Evolutionary conservation across 805 yeast genomes (phyloP).

Genomic region (Candida maltosa): DNA sequence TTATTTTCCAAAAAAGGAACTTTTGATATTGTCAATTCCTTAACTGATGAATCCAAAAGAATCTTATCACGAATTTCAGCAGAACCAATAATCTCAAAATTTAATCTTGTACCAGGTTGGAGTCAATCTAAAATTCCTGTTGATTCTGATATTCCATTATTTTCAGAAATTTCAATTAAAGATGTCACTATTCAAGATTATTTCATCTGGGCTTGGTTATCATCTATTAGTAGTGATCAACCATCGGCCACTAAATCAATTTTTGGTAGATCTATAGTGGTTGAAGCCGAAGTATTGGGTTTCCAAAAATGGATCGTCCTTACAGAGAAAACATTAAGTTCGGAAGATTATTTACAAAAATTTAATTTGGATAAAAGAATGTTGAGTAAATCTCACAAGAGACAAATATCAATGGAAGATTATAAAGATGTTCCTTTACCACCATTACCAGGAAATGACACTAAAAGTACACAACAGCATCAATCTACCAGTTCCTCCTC

Average conservation of each 20-base stretch:
- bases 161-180: constrained; percentile 40
- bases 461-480: background rate
- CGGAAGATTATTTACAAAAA: constrained; percentile 25
- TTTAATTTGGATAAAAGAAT: constrained; percentile 2
- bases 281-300: constrained; percentile 79
- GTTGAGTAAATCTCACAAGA: background rate
- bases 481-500: background rate
- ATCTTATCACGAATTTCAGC: constrained; percentile 39
- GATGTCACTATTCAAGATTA: constrained; percentile 79
- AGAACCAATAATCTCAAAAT: constrained; percentile 33
- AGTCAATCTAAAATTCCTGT: constrained; percentile 10
- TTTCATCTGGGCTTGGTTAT: constrained; percentile 89
- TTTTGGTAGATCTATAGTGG: constrained; percentile 79
- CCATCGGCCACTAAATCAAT: constrained; percentile 58
- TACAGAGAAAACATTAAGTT: constrained; percentile 57
- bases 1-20: constrained; percentile 58
- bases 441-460: constrained; percentile 10
- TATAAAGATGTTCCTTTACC: constrained; percentile 20
- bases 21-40: constrained; percentile 54
- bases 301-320: constrained; percentile 75
- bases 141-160: constrained; percentile 31
- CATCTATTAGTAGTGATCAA: constrained; percentile 72
- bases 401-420: constrained; percentile 11
- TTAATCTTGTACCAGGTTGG: constrained; percentile 41
- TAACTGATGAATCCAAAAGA: constrained; percentile 73